phyloP scores from a whole-genome alignment of 1,139 yeast genomes.

The Sugiyamaella neomexicana region DNA sequence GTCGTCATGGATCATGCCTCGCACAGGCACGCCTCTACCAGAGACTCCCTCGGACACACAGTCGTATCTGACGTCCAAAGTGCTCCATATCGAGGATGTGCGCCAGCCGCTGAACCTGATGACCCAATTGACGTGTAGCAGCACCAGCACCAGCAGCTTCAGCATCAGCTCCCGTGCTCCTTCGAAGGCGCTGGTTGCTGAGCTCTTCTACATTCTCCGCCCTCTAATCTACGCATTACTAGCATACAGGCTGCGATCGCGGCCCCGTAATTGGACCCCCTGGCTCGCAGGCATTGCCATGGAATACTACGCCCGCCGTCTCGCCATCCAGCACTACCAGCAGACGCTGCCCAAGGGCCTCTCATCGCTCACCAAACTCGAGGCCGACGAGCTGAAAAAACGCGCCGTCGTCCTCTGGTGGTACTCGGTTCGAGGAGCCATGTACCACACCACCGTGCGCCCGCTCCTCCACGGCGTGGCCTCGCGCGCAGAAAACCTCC shows the following conservation, averaged over 20 bases:
- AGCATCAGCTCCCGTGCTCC: constrained; percentile 4
- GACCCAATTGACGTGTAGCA: constrained; percentile 28
- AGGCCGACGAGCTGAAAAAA: constrained; percentile 38
- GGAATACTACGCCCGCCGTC: constrained; percentile 39
- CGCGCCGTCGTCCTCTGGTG: constrained; percentile 41
- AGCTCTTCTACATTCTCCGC: constrained; percentile 40
- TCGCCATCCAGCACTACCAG: constrained; percentile 28
- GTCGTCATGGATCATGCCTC: constrained; percentile 36
- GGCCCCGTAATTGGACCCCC: constrained; percentile 42
- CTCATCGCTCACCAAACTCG: constrained; percentile 36
- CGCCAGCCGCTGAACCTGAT: constrained; percentile 38
- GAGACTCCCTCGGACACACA: constrained; percentile 31
- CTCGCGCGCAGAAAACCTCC: constrained; percentile 34
- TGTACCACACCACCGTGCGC: constrained; percentile 41
- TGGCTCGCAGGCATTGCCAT: constrained; percentile 44
- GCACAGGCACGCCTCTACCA: constrained; percentile 38
- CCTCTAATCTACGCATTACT: constrained; percentile 43
- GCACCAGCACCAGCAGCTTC: too few relatives aligned
- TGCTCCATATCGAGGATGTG: constrained; percentile 41
- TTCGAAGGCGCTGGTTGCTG: constrained; percentile 37
- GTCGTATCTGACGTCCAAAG: constrained; percentile 34
- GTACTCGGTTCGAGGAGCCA: constrained; percentile 46
- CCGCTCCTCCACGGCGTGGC: constrained; percentile 36
- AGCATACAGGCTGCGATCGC: constrained; percentile 32
- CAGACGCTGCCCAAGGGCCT: constrained; percentile 34